Percentiles rank a stretch among this genome's conserved stretches.
These are phyloP conservation scores for Cladosporium colombiae DNA, from an alignment of 2,329 filamentous ascomycete species.

Conservation along the genomic window DNA sequence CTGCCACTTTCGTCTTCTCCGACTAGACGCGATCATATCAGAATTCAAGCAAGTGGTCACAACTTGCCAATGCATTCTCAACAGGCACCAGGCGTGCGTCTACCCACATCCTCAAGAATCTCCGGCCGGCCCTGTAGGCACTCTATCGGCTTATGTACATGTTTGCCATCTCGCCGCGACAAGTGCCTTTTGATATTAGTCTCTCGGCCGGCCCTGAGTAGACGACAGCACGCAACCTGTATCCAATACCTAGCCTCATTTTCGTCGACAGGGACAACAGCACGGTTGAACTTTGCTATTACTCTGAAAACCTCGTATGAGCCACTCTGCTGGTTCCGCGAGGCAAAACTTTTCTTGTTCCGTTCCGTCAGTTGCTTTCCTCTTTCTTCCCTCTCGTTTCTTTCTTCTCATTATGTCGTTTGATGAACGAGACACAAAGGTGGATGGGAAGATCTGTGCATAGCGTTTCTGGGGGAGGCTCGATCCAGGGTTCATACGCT, in stretches of 20 bases:
- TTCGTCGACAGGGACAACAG: constrained; percentile 17
- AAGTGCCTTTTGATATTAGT: constrained; percentile 1
- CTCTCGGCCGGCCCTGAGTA: constrained; percentile 17
- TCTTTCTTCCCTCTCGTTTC: background rate
- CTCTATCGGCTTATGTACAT: constrained; percentile 17
- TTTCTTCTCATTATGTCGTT: constrained; percentile 7
- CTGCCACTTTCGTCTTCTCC: constrained; percentile 51
- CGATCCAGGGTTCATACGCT: background rate
- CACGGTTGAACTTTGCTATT: constrained; percentile 14
- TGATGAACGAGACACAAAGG: constrained; percentile 7
- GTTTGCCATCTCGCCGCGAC: constrained; percentile 7
- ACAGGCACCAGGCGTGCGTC: constrained; percentile 18
- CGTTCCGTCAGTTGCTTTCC: constrained; percentile 5
- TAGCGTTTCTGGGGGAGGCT: background rate
- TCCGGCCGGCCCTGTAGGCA: constrained; percentile 16
- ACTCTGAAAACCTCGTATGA: background rate
- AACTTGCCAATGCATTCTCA: constrained; percentile 1
- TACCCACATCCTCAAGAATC: constrained; percentile 11
- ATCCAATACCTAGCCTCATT: constrained; percentile 2
- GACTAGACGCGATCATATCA: background rate
- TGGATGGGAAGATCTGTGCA: constrained; percentile 14
- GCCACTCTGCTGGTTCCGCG: background rate
- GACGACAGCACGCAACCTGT: constrained; percentile 11
- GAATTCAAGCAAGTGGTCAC: background rate
- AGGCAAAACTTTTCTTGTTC: constrained; percentile 9